Evolutionary conservation across 192 early-diverging fungal species (phyloP).

Genomic region (Backusella tarrabulga): DNA sequence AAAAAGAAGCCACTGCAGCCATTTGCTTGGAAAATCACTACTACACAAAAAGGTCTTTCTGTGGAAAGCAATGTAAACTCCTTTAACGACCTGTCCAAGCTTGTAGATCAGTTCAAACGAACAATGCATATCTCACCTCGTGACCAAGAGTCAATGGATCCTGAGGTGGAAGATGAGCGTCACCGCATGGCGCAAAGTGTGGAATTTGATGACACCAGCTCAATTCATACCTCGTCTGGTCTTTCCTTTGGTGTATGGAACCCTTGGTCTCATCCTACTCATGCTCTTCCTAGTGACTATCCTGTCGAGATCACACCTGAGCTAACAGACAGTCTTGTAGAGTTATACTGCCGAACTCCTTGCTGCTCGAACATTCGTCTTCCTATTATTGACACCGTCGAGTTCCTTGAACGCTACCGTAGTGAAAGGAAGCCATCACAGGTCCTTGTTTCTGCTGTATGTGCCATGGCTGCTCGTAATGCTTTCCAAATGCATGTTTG

Average conservation of each 20-base stretch:
- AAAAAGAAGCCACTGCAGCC: slow-evolving; percentile 33
- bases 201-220: slow-evolving; percentile 17
- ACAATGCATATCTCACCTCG: slow-evolving; percentile 32
- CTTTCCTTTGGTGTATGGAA: slow-evolving; percentile 38
- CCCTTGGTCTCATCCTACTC: slow-evolving; percentile 27
- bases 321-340: slow-evolving; percentile 33
- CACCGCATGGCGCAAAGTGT: not conserved
- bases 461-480: slow-evolving; percentile 40
- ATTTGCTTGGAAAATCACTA: slow-evolving; percentile 43
- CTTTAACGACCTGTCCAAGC: slow-evolving; percentile 35
- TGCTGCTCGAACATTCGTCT: slow-evolving; percentile 36
- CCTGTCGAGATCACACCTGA: slow-evolving; percentile 36
- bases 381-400: slow-evolving; percentile 27
- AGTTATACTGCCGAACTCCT: slow-evolving; percentile 34
- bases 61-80: slow-evolving; percentile 41
- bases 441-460: slow-evolving; percentile 32
- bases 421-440: slow-evolving; percentile 19
- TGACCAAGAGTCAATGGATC: not conserved
- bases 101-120: slow-evolving; percentile 41
- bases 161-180: not conserved
- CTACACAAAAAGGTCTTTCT: slow-evolving; percentile 33
- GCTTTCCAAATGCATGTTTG: slow-evolving; percentile 41
- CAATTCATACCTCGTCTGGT: slow-evolving; percentile 19
- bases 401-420: slow-evolving; percentile 27
- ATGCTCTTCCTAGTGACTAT: slow-evolving; percentile 35